A percentile compares a stretch with the other conserved stretches of the same genome.
phyloP scores from a whole-genome alignment of 2,329 filamentous ascomycete genomes.

The Ceratocystis huliohia region DNA sequence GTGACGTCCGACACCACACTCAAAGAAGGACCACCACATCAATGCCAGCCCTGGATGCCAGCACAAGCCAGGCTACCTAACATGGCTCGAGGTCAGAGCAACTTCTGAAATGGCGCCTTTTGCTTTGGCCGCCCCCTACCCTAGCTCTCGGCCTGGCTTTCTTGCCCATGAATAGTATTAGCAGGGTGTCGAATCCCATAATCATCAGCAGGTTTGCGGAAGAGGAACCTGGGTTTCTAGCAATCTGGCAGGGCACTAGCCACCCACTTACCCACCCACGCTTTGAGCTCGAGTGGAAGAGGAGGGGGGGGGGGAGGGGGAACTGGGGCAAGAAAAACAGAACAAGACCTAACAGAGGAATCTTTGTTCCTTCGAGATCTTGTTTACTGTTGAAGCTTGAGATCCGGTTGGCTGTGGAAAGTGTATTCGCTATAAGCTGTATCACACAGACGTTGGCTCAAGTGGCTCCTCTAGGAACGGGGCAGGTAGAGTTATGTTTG shows the following conservation, averaged over 20 bases:
- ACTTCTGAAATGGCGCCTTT: neutral
- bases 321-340: neutral
- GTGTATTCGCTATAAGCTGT: neutral
- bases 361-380: constrained; percentile 4
- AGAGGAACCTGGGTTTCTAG: neutral
- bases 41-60: neutral
- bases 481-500: too few species aligned
- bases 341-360: neutral
- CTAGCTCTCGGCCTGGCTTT: neutral
- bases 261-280: neutral
- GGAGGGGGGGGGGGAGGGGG: neutral
- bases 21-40: neutral
- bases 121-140: neutral
- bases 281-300: neutral
- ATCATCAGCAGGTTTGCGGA: neutral
- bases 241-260: constrained; percentile 8
- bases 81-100: constrained; percentile 6
- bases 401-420: neutral
- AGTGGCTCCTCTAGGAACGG: neutral
- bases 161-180: neutral
- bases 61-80: neutral
- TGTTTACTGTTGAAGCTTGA: neutral
- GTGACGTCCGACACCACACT: constrained; percentile 1
- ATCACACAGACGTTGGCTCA: constrained; percentile 1
- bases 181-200: constrained; percentile 1